Base-by-base conservation (phyloP, 2,329 filamentous ascomycete genomes). In the Aspergillus proliferans region DNA sequence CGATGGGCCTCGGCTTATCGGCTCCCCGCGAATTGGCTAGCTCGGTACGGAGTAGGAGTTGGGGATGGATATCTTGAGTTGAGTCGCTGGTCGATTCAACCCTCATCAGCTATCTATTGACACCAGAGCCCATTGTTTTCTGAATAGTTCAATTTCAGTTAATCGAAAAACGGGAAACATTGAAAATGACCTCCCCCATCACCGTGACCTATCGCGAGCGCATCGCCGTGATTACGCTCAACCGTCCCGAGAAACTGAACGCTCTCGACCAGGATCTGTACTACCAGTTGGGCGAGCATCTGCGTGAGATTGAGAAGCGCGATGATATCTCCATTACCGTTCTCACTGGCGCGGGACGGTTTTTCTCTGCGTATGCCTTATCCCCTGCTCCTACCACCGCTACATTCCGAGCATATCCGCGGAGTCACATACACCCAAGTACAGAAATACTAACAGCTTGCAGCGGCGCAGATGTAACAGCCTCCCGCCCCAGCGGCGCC, bases 321-420 rank as follows among this genome's bases (percentile, higher is more conserved):
- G 83, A 92, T 52, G 87, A 95, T 56, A 83, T 96, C 51, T 87
- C 80, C 63, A 83, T 95, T 59, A 97, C 92, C 3, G 77, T 97
- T 9, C 64, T 97, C 3, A 88, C 89, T 0, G 93, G 83, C 61
- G 91, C 82, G 51, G 92, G 92, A 10, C 77, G 79, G 3, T 85
- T 77, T 68, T 97, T 97, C 74, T 96, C 90, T 8, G 91, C 92
- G 88, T 95, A 79, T 61, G 60, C 26, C 14, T 81, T 22, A 21
- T 4, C 19, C 39, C 15, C 19, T 41, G n/a, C n/a, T 4, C 22
- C 22, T 22, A 22, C 22, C 22, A 22, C 4, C 22, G 22, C 22
- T 22, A 22, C 22, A 22, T 22, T 4, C 22, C 22, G 22, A 22
- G 22, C 22, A 22, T 22, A 22, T 22, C 22, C 22, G 22, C 22